Evolutionary conservation across 23 red algal species (phyloP), one percentile per base, ranked within the genome.

Genomic region (Pyropia haitanensis): DNA sequence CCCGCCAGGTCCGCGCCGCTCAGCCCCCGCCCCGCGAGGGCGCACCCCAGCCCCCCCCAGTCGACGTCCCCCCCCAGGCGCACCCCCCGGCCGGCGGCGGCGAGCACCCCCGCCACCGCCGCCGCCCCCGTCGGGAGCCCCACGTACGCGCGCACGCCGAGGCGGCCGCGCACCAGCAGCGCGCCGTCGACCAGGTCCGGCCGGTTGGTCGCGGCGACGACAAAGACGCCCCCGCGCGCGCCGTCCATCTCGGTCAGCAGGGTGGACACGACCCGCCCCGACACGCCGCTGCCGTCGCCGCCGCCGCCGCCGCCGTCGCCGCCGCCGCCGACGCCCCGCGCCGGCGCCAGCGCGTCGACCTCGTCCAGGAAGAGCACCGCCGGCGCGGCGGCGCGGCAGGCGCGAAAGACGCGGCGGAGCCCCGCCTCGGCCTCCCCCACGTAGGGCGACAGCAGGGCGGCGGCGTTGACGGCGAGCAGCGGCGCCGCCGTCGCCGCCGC

Each of bases 191-290:
- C 44, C 16, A 87, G 23, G 66, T 95, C 89, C 18, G 75, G 3
- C 18, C 89, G 63, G 60, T 95, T 95, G 13, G 89, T 81, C n/a
- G 89, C 89, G 14, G 27, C 89, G 34, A 87, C 31, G 14, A 95
- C 89, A 2, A 85, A 61, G 10, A 95, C 79, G 18, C 82, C 78
- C 18, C 44, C 32, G 2, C 54, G 27, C 14, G 71, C 55, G 18
- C 89, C 89, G 63, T 95, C 89, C 89, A 95, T 95, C 64, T 95
- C 89, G 1, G 79, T 95, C 21, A 95, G 66, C 24, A 95, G 65
- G 1, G 85, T 81, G 54, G 57, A 74, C 39, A 90, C 15, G 13
- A 90, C 77, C 2, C 85, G 85, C 48, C 65, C 25, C 44, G 78
- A 72, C 17, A 90, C 85, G 14, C 49, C 51, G 65, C 79, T 90